A percentile compares a stretch with the other conserved stretches of the same genome.
Conservation (phyloP, 805 yeast species). For the Kuraishia molischiana region DNA sequence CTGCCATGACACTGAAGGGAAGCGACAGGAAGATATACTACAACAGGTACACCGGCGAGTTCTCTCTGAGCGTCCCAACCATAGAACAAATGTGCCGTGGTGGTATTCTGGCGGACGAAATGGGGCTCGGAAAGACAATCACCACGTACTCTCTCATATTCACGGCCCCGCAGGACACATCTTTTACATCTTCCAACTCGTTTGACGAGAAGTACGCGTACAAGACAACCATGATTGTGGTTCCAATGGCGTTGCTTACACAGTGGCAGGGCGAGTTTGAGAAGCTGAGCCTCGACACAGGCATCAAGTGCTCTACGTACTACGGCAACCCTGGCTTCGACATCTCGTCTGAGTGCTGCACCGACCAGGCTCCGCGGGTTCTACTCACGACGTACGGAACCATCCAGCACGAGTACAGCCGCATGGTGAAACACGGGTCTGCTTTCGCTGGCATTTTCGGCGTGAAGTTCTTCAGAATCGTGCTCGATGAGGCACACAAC, state of each 20-base stretch:
- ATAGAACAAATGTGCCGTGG: conserved; percentile 56
- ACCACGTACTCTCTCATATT: conserved; percentile 69
- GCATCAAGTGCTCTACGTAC: conserved; percentile 45
- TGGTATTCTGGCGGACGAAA: conserved; percentile 91
- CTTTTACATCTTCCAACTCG: conserved; percentile 5
- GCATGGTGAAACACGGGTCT: conserved; percentile 21
- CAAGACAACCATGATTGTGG: conserved; percentile 66
- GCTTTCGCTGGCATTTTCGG: conserved; percentile 50
- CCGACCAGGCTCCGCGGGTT: conserved; percentile 48
- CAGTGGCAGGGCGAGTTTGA: conserved; percentile 86
- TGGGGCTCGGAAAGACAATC: conserved; percentile 94
- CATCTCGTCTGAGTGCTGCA: conserved; percentile 34
- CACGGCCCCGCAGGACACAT: conserved; percentile 46
- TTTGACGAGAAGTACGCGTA: conserved; percentile 41
- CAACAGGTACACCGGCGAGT: conserved; percentile 71
- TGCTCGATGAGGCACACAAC: conserved; percentile 57
- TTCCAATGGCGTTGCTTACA: conserved; percentile 83
- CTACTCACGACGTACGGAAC: conserved; percentile 85
- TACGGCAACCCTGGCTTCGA: conserved; percentile 62
- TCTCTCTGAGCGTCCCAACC: conserved; percentile 58
- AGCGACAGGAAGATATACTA: conserved; percentile 44
- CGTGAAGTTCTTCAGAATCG: conserved; percentile 61
- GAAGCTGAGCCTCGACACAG: conserved; percentile 38
- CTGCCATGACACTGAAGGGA: conserved; percentile 7
- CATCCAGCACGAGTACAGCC: conserved; percentile 64